A percentile compares a stretch with the other conserved stretches of the same genome.
Evolutionary conservation across 345 rosid genomes (phyloP).

Genomic region (Murraya koenigii): DNA sequence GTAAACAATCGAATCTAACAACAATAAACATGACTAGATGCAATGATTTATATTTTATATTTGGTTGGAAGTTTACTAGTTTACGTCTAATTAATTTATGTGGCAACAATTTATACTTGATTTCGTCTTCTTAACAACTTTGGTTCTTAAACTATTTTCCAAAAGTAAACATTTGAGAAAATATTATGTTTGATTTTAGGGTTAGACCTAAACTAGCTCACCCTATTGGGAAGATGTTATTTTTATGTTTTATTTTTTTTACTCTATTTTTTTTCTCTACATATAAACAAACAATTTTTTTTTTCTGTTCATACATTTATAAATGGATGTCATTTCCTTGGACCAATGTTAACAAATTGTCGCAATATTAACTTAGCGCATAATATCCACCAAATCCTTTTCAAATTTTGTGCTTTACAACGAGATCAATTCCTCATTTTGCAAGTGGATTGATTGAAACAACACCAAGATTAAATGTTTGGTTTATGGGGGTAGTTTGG

Average conservation of each 20-base stretch:
- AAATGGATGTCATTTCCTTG: background rate
- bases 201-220: background rate
- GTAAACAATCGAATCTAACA: background rate
- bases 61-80: background rate
- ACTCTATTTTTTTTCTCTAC: background rate
- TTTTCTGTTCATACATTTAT: no score
- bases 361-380: background rate
- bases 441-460: background rate
- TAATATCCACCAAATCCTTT: background rate
- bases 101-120: constrained; percentile 2
- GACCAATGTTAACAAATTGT: background rate
- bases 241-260: no score
- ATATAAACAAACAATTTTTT: no score
- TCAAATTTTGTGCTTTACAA: background rate
- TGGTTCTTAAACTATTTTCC: background rate
- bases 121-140: constrained; percentile 1
- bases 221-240: no score
- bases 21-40: background rate
- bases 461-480: background rate
- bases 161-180: no score
- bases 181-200: background rate
- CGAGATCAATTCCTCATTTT: no score
- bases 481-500: background rate
- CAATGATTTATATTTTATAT: background rate
- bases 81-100: constrained; percentile 4